These are phyloP conservation scores for Zopfia rhizophila DNA, from an alignment of 2,329 filamentous ascomycete species.

Conservation along the genomic window DNA sequence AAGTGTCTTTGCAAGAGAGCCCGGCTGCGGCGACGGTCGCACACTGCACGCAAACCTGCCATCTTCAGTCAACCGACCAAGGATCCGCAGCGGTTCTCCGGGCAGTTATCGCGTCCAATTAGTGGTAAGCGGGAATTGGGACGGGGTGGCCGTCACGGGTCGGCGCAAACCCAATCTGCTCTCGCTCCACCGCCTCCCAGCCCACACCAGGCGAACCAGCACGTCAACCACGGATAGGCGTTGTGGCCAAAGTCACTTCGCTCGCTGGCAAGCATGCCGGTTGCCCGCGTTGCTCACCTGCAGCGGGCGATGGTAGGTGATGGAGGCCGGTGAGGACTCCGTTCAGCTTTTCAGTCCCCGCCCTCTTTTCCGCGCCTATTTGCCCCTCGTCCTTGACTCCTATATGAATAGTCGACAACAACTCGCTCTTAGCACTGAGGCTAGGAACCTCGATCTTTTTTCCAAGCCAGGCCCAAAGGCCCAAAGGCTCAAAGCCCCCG, in stretches of 20 bases:
- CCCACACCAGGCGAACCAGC: slow-evolving; percentile 21
- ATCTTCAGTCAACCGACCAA: no score
- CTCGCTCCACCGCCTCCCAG: no score
- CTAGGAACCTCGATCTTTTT: neutral
- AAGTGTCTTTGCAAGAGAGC: no score
- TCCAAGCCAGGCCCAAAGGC: neutral
- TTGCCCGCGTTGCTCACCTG: slow-evolving; percentile 5
- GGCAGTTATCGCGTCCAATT: no score
- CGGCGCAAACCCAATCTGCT: no score
- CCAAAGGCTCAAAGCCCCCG: neutral
- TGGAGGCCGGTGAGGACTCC: slow-evolving; percentile 19
- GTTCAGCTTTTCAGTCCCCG: slow-evolving; percentile 6
- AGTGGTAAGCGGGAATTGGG: no score
- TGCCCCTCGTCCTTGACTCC: slow-evolving; percentile 16
- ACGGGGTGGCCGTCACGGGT: no score
- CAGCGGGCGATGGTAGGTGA: neutral
- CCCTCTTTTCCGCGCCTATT: neutral
- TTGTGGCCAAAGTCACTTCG: slow-evolving; percentile 8
- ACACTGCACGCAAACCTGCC: no score
- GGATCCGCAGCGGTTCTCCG: no score
- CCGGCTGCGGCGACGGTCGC: no score
- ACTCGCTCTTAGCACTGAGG: no score
- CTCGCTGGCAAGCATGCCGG: slow-evolving; percentile 5
- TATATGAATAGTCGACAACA: no score
- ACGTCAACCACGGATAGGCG: slow-evolving; percentile 32